Evolutionary conservation across 1,139 yeast species (phyloP).

Genomic region (Hyphopichia burtonii): DNA sequence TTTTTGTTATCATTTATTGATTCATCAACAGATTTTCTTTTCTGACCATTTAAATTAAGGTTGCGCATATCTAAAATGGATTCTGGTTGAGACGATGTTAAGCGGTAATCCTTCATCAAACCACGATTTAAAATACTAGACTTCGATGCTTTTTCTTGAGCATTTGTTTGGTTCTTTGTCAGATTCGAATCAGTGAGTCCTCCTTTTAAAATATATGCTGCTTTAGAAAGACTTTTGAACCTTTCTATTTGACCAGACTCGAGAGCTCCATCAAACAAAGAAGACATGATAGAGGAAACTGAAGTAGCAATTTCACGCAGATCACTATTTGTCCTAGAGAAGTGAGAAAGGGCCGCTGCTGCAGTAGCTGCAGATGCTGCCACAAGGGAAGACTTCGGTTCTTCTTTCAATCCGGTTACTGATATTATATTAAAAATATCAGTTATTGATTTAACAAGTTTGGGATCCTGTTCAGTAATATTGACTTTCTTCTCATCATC

Average conservation of each 20-base stretch:
- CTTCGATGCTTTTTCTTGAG: neutral
- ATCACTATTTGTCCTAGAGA: slow-evolving; percentile 9
- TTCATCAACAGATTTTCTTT: slow-evolving; percentile 5
- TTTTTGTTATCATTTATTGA: slow-evolving; percentile 4
- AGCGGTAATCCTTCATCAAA: neutral
- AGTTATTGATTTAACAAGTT: slow-evolving; percentile 25
- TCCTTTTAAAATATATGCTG: slow-evolving; percentile 8
- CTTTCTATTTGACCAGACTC: slow-evolving; percentile 26
- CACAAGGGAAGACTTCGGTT: slow-evolving; percentile 35
- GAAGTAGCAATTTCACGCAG: slow-evolving; percentile 19
- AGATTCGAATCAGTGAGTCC: slow-evolving; percentile 4
- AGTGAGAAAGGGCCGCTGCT: slow-evolving; percentile 30
- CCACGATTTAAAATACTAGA: neutral
- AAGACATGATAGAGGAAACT: slow-evolving; percentile 25
- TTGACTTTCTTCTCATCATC: slow-evolving; percentile 5
- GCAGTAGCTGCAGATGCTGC: slow-evolving; percentile 43
- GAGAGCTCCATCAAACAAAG: slow-evolving; percentile 8
- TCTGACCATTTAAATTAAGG: slow-evolving; percentile 1
- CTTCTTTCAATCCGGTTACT: slow-evolving; percentile 33
- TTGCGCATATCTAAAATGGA: neutral
- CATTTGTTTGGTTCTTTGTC: neutral
- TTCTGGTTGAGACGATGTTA: neutral
- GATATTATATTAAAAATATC: slow-evolving; percentile 39
- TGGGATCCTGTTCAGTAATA: slow-evolving; percentile 16
- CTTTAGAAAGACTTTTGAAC: slow-evolving; percentile 31